Evolutionary conservation across 139 green algal species (phyloP), one percentile per base, ranked within the genome.

Genomic region (Mesostigma viride): DNA sequence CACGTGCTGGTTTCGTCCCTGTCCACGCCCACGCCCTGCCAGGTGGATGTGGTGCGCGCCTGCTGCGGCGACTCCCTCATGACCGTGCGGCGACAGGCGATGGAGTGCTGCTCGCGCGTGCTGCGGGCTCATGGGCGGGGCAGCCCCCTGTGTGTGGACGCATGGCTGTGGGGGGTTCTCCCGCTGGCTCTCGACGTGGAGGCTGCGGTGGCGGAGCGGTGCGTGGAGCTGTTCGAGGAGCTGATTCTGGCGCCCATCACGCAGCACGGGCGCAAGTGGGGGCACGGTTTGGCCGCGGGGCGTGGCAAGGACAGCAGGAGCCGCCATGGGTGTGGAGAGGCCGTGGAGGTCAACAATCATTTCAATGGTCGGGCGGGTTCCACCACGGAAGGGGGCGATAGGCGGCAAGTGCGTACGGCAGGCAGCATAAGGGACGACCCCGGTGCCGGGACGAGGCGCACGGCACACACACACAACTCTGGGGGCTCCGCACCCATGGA

Each of bases 161-260:
- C 53, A 11, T 72, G 66, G 66, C 58, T 73, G 32, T n/a, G 28
- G 6, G 32, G 60, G 20, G 59, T 31, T 3, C 66, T 73, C 22
- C 57, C 61, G 17, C 66, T 73, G 31, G 26, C 28, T 11, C 20
- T 72, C 20, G 66, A 73, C 59, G 53, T n/a, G 20, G 66, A 73
- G 34, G 34, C 32, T 2, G 3, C 3, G 6, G 66, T 73, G 22
- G 31, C 62, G 22, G 66, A 73, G 20, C 32, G 63, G 58, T 59
- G 27, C 28, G 14, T 48, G 2, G 68, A 74, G 24, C 35, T 67
- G 20, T 72, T 73, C 40, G n/a, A 66, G 26, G 3, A 66, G 59
- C 11, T 66, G 8, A 8, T 66, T 4, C 59, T 66, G 11, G 59
- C 17, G 20, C 59, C 20, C 33, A 3, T 66, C n/a, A 20, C 20